Evolutionary conservation across 257 asterid species (phyloP).

Genomic region (Haberlea rhodopensis): DNA sequence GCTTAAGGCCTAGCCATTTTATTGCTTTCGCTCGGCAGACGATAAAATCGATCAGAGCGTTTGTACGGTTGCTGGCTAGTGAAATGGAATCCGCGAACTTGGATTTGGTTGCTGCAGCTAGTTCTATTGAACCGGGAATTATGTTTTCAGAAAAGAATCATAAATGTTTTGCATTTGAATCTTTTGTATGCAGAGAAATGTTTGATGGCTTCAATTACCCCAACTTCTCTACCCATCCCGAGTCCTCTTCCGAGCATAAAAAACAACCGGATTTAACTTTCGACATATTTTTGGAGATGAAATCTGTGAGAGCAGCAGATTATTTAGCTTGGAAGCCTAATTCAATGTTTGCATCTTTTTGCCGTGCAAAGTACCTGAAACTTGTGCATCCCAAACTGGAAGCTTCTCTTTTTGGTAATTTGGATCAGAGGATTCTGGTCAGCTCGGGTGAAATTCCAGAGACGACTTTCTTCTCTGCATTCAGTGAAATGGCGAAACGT

Average conservation of each 20-base stretch:
- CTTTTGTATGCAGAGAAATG: conserved; percentile 67
- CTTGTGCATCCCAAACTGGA: conserved; percentile 68
- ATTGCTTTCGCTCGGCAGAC: conserved; percentile 37
- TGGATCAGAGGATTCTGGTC: conserved; percentile 44
- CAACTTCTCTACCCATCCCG: conserved; percentile 34
- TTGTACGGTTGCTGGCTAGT: conserved; percentile 46
- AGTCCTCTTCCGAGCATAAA: conserved; percentile 23
- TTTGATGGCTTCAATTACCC: conserved; percentile 63
- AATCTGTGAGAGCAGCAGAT: conserved; percentile 47
- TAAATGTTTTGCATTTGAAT: conserved; percentile 61
- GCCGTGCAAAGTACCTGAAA: conserved; percentile 48
- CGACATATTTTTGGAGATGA: conserved; percentile 54
- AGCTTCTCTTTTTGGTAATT: conserved; percentile 50
- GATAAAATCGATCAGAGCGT: conserved; percentile 53
- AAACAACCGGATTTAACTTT: conserved; percentile 32
- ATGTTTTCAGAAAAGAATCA: conserved; percentile 48
- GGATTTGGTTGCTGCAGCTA: conserved; percentile 70
- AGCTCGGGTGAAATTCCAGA: conserved; percentile 55
- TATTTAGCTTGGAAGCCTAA: conserved; percentile 69
- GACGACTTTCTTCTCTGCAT: conserved; percentile 46
- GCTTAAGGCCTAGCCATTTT: conserved; percentile 56
- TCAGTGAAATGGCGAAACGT: conserved; percentile 70
- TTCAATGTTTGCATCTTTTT: too few species aligned
- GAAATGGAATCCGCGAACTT: conserved; percentile 70
- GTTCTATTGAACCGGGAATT: conserved; percentile 51